Evolutionary conservation across 306 rosid genomes (phyloP), one percentile per base, ranked within the genome.

Genomic region (Datisca glomerata): DNA sequence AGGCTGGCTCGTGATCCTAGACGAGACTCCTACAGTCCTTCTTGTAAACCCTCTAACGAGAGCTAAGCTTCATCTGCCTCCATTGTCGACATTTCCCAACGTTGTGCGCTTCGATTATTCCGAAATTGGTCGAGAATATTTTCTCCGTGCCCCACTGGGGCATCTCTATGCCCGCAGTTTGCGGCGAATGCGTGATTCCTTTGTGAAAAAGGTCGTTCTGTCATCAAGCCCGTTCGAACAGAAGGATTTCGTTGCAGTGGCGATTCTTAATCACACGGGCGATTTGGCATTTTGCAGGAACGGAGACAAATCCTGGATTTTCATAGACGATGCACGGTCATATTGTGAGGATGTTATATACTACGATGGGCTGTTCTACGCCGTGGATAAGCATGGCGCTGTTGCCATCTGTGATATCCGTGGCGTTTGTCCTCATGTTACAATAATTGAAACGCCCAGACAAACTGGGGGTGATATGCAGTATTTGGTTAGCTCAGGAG

Each of bases 1-100:
- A 24, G 94, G 94, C 23, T 75, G 82, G 78, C 75, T 83, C 9
- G 41, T 64, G 0, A 18, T 68, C 40, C 70, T 79, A 50, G 68
- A 75, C 15, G 77, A 83, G 1, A 52, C 70, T 45, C 86, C 94
- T 0, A 12, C 61, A 1, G 35, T 83, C 41, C 56, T 55, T 37
- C 78, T 83, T 37, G 55, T 83, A 0, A 79, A 83, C 49, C 78
- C 82, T 6, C 47, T 79, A 9, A 79, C 91, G 1, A 51, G 75
- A 5, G 54, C 60, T 12, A 65, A 42, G 21, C 55, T 53, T 25
- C 32, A 11, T 25, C 82, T 83, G 16, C 94, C 94, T 51, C 69
- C 91, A 1, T 68, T 79, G 33, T 29, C 76, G 37, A 20, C 73
- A 37, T 75, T 78, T 54, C 94, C 94, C 15, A 67, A 65, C 56